Conservation (phyloP, 2,329 filamentous ascomycete species). For the Cercospora janseana region DNA sequence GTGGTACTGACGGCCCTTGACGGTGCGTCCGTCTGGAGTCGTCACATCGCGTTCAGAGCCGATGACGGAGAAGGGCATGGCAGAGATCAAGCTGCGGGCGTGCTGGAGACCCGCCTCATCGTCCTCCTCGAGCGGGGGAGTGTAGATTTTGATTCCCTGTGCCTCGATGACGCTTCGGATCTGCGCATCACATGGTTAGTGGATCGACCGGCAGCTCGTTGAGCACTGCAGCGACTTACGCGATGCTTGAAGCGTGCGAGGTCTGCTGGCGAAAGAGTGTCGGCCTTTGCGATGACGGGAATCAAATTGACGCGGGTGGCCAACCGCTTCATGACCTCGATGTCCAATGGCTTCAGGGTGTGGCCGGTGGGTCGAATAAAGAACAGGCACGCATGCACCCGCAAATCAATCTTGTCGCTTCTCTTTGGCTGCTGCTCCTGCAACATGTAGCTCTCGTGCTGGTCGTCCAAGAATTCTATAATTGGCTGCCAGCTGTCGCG, state of each 20-base stretch:
- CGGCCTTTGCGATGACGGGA: constrained; percentile 96
- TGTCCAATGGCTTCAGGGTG: constrained; percentile 96
- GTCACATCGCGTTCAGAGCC: constrained; percentile 99
- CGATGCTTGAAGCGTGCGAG: constrained; percentile 92
- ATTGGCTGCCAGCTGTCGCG: constrained; percentile 99
- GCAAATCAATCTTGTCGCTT: constrained; percentile 97
- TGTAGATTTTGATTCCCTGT: constrained; percentile 99
- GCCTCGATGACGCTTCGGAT: constrained; percentile 94
- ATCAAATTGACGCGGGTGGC: constrained; percentile 98
- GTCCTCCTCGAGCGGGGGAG: constrained; percentile 95
- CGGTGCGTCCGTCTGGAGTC: constrained; percentile 89
- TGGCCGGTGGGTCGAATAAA: constrained; percentile 98
- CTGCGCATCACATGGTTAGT: constrained; percentile 53
- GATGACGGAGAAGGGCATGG: constrained; percentile 98
- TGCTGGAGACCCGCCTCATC: constrained; percentile 95
- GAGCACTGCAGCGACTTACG: constrained; percentile 54
- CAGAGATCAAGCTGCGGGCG: constrained; percentile 88
- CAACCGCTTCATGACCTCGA: constrained; percentile 99
- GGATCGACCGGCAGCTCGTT: not conserved
- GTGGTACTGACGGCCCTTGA: constrained; percentile 98
- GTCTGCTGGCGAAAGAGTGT: constrained; percentile 91
- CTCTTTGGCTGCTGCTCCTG: constrained; percentile 99
- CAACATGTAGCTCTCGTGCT: constrained; percentile 99
- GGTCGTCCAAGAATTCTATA: constrained; percentile 99
- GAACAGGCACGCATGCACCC: constrained; percentile 97